These are phyloP conservation scores for Biscogniauxia mediterranea DNA, from an alignment of 2,329 filamentous ascomycete genomes.

Conservation along the genomic window DNA sequence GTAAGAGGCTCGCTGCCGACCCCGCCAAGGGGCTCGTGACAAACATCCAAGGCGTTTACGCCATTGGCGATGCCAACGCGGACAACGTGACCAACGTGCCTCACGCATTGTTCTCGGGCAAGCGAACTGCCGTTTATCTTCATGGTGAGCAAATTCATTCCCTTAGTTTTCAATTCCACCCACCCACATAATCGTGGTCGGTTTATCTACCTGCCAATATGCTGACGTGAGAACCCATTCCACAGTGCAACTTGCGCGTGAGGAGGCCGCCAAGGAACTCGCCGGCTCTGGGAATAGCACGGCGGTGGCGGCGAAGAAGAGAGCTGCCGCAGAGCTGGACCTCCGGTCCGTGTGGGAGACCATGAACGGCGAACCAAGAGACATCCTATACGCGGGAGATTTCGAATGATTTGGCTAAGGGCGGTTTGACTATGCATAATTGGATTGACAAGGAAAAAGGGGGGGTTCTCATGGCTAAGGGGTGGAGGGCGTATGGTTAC, in stretches of 20 bases:
- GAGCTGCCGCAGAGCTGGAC: constrained; percentile 32
- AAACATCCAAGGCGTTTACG: constrained; percentile 54
- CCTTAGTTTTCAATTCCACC: background rate
- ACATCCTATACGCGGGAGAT: constrained; percentile 46
- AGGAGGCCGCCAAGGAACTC: constrained; percentile 37
- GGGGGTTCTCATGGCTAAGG: background rate
- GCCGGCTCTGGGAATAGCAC: constrained; percentile 11
- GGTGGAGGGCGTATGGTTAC: too few relatives aligned
- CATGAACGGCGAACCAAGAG: constrained; percentile 42
- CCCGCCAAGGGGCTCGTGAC: constrained; percentile 44
- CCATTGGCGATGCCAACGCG: constrained; percentile 58
- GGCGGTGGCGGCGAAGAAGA: constrained; percentile 21
- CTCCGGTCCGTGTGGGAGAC: constrained; percentile 44
- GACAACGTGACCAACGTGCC: constrained; percentile 61
- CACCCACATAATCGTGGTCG: background rate
- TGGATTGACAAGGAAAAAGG: background rate
- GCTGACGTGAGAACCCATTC: background rate
- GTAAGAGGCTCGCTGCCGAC: constrained; percentile 44
- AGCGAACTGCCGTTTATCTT: constrained; percentile 54
- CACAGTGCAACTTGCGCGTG: constrained; percentile 42
- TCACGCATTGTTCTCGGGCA: constrained; percentile 59
- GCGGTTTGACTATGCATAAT: background rate
- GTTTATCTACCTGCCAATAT: background rate
- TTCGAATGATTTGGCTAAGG: constrained; percentile 29
- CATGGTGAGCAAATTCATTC: constrained; percentile 51